Evolutionary conservation across 176 grass and related monocot genomes (phyloP).

Genomic region (Musa troglodytarum): DNA sequence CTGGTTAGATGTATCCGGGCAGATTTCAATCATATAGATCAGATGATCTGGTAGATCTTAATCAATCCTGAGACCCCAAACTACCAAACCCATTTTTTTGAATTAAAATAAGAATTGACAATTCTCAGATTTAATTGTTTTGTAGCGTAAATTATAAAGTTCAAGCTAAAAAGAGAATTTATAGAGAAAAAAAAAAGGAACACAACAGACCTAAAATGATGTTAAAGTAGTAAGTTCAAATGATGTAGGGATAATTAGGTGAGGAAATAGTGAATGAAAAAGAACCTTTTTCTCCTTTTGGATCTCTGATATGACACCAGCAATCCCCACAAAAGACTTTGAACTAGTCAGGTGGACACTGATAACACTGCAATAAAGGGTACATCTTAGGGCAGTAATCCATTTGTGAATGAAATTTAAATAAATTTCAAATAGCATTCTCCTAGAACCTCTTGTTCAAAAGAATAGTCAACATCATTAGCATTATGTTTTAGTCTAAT

Average conservation of each 20-base stretch:
- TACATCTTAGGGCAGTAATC: neutral
- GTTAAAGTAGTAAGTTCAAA: neutral
- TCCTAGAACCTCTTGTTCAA: neutral
- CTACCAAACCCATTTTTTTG: neutral
- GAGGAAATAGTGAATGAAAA: neutral
- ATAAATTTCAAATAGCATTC: neutral
- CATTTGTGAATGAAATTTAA: neutral
- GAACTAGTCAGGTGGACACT: slow-evolving; percentile 92
- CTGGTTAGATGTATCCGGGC: neutral
- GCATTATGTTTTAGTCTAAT: too few species aligned
- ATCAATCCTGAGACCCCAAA: neutral
- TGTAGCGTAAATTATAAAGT: too few species aligned
- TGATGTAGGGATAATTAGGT: neutral
- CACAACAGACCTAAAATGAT: neutral
- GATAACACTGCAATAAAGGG: slow-evolving; percentile 39
- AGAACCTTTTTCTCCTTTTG: slow-evolving; percentile 87
- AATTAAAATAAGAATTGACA: neutral
- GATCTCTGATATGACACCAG: slow-evolving; percentile 87
- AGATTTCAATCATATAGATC: neutral
- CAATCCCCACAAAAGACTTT: slow-evolving; percentile 87
- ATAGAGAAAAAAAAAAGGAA: neutral
- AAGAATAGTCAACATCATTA: neutral
- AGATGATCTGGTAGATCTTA: neutral
- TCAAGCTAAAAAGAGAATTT: neutral
- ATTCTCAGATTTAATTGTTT: neutral